These are phyloP conservation scores for Falciphora oryzae DNA, from an alignment of 2,329 filamentous ascomycete species.

Conservation along the genomic window DNA sequence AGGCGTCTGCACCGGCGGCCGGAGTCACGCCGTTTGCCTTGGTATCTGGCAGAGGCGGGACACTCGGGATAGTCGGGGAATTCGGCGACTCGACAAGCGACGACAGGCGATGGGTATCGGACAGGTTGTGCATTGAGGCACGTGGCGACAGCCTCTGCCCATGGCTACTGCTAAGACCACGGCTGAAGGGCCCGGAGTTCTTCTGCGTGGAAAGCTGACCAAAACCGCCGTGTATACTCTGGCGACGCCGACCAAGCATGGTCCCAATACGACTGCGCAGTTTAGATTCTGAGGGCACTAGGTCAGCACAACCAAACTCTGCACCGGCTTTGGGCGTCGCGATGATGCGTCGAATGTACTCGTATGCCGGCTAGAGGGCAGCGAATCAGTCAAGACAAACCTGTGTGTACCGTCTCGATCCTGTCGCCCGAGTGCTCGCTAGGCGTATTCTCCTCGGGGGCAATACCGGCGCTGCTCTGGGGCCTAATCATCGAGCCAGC, in stretches of 20 bases:
- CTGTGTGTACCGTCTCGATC: conserved; percentile 31
- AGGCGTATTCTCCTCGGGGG: conserved; percentile 30
- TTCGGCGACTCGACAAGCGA: conserved; percentile 54
- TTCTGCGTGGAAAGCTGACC: conserved; percentile 51
- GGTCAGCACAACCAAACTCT: conserved; percentile 19
- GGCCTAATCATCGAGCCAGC: conserved; percentile 25
- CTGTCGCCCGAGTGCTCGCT: conserved; percentile 40
- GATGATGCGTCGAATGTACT: too few species aligned
- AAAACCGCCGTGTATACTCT: conserved; percentile 61
- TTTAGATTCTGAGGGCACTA: conserved; percentile 41
- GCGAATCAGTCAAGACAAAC: conserved; percentile 11
- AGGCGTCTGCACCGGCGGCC: conserved; percentile 7
- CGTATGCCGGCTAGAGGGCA: too few species aligned
- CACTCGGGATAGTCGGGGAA: conserved; percentile 24
- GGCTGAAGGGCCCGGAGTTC: conserved; percentile 46
- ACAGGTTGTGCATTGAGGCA: conserved; percentile 53
- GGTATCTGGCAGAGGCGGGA: conserved; percentile 8
- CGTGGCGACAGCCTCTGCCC: conserved; percentile 51
- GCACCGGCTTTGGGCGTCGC: neutral
- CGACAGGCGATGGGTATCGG: conserved; percentile 47
- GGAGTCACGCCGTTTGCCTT: conserved; percentile 35
- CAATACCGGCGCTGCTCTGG: conserved; percentile 16
- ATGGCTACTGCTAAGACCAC: conserved; percentile 58
- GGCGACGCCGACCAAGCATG: conserved; percentile 59
- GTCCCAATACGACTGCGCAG: conserved; percentile 61